Conservation (phyloP, 2,329 filamentous ascomycete species). For the Phialophora chinensis region DNA sequence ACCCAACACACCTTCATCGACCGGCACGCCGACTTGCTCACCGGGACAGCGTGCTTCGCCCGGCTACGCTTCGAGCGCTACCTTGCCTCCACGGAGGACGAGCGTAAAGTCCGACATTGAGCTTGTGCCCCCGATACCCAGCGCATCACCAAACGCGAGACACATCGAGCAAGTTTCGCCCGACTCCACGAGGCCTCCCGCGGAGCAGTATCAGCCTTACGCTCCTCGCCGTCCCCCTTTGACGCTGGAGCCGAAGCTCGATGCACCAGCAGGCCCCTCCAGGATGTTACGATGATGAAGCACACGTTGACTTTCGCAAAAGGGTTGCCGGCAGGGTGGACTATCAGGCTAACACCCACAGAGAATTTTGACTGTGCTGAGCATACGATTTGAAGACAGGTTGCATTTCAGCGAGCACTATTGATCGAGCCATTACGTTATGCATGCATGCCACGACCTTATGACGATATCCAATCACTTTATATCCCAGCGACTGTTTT, state of each 20-base stretch:
- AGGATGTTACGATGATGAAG: constrained; percentile 21
- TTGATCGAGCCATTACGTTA: neutral
- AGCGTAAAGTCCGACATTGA: constrained; percentile 4
- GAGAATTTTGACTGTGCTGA: neutral
- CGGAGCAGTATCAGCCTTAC: constrained; percentile 4
- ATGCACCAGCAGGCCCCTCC: constrained; percentile 15
- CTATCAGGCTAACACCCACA: neutral
- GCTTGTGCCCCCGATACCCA: neutral
- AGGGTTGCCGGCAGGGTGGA: neutral
- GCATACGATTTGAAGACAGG: neutral
- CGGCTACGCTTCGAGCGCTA: constrained; percentile 8
- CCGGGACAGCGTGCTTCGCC: constrained; percentile 20
- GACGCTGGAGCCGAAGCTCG: constrained; percentile 17
- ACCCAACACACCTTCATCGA: constrained; percentile 8
- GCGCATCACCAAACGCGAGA: constrained; percentile 1
- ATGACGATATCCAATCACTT: neutral
- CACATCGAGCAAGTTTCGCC: neutral
- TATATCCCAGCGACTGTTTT: neutral
- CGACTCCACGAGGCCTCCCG: neutral
- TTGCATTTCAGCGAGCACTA: neutral
- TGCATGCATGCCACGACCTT: constrained; percentile 1
- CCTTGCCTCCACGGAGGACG: neutral
- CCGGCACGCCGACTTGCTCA: constrained; percentile 12
- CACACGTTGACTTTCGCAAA: neutral
- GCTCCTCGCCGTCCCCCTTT: neutral